A percentile compares a stretch with the other conserved stretches of the same genome.
Evolutionary conservation across 306 rosid species (phyloP).

Genomic region (Glycine soja): DNA sequence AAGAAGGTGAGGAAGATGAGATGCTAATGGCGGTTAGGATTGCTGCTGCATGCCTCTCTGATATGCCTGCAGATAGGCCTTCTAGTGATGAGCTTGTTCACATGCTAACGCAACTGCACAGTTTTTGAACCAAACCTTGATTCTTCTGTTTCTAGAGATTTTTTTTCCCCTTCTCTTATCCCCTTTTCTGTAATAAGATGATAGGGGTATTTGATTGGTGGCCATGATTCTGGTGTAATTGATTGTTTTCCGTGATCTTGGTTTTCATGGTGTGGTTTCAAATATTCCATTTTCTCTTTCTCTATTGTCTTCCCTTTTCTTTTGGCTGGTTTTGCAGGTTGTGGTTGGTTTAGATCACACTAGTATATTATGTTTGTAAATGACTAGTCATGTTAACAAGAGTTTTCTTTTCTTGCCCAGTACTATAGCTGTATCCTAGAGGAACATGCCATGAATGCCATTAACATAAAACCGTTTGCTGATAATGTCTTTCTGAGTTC

Average conservation of each 20-base stretch:
- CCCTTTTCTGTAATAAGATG: constrained; percentile 22
- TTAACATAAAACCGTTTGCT: background rate
- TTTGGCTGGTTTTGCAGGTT: constrained; percentile 40
- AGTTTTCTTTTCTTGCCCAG: constrained; percentile 11
- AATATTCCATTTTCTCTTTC: background rate
- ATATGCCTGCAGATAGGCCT: constrained; percentile 88
- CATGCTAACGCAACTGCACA: constrained; percentile 97
- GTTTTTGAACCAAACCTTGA: constrained; percentile 66
- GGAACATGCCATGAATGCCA: background rate
- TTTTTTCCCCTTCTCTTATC: background rate
- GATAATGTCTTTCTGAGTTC: background rate
- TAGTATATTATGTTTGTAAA: constrained; percentile 48
- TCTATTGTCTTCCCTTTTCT: background rate
- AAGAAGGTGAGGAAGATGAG: constrained; percentile 97
- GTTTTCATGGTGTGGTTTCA: constrained; percentile 40
- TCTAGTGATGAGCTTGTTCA: constrained; percentile 99
- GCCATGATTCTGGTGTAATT: constrained; percentile 46
- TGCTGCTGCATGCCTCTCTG: constrained; percentile 91
- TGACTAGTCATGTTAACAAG: constrained; percentile 38
- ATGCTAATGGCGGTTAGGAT: constrained; percentile 96
- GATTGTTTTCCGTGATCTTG: constrained; percentile 49
- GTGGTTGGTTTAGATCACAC: constrained; percentile 24
- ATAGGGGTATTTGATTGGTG: constrained; percentile 40
- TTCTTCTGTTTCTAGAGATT: constrained; percentile 46
- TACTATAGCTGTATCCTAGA: background rate